phyloP scores from a whole-genome alignment of 768 basidiomycete genomes.

The Neoboletus magnificus region DNA sequence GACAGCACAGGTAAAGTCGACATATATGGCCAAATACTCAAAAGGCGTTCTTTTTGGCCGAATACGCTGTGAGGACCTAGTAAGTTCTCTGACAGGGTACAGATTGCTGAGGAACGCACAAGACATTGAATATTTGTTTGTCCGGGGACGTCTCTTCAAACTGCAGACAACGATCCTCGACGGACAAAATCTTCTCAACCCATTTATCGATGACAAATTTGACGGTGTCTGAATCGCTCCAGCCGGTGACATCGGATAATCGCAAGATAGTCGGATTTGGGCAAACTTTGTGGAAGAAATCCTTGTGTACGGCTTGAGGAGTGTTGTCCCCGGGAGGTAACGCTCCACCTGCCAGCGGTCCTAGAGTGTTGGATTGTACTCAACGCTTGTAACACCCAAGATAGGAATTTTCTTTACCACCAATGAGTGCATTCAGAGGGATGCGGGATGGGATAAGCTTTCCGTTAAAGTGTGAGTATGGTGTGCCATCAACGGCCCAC shows the following conservation, averaged over 20 bases:
- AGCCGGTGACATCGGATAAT: neutral
- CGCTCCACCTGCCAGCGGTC: neutral
- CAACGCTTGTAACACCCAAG: neutral
- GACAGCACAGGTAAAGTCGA: neutral
- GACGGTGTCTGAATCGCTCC: neutral
- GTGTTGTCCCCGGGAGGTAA: neutral
- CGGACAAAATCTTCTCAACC: neutral
- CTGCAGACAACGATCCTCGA: neutral
- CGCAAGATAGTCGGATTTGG: neutral
- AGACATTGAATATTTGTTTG: neutral
- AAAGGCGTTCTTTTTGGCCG: neutral
- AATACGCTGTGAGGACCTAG: neutral
- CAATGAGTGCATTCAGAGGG: neutral
- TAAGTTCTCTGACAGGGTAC: neutral
- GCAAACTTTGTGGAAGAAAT: neutral
- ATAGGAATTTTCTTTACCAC: neutral
- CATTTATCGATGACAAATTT: neutral
- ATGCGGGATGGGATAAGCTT: neutral
- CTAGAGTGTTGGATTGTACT: neutral
- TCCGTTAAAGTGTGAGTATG: neutral
- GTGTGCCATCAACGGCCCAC: neutral
- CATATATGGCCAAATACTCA: neutral
- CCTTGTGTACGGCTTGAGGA: slow-evolving; percentile 1
- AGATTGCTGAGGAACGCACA: neutral
- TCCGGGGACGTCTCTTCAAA: neutral